A percentile compares a stretch with the other conserved stretches of the same genome.
These are phyloP conservation scores for Aspergillus nidulans DNA, from an alignment of 495 filamentous ascomycete species.

Conservation along the genomic window DNA sequence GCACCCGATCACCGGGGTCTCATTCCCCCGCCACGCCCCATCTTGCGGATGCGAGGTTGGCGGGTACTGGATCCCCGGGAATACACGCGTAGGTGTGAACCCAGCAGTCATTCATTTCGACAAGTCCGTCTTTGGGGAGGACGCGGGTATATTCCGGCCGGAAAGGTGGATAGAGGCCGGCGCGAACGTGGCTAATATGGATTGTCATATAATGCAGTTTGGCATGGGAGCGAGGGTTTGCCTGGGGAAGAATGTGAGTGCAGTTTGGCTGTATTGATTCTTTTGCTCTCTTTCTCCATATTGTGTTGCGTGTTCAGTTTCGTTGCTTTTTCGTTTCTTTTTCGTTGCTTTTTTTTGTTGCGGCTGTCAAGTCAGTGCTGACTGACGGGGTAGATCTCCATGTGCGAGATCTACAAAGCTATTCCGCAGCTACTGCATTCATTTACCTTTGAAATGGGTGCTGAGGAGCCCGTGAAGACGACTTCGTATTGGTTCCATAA, in stretches of 20 bases:
- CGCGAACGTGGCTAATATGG: conserved; percentile 5
- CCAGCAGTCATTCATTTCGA: conserved; percentile 18
- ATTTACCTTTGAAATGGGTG: background rate
- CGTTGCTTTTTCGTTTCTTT: too few relatives aligned
- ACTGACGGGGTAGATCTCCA: background rate
- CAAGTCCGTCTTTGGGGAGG: conserved; percentile 15
- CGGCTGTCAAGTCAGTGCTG: too few relatives aligned
- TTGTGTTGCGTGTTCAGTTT: too few relatives aligned
- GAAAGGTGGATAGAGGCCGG: conserved; percentile 16
- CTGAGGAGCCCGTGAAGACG: background rate
- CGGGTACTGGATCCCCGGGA: background rate
- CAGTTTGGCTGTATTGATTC: too few relatives aligned
- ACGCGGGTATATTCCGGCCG: conserved; percentile 16
- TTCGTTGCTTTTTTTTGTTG: too few relatives aligned
- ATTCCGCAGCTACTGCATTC: background rate
- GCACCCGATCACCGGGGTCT: conserved; percentile 1
- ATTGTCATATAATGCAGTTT: conserved; percentile 8
- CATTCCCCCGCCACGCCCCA: background rate
- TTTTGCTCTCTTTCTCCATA: background rate
- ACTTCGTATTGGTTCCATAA: conserved; percentile 6
- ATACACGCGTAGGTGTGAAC: conserved; percentile 32
- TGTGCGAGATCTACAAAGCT: conserved; percentile 6
- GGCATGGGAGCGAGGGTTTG: background rate
- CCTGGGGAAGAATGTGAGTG: conserved; percentile 2
- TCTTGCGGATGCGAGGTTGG: background rate